phyloP scores from a whole-genome alignment of 768 basidiomycete genomes.

The Calocera cornea region DNA sequence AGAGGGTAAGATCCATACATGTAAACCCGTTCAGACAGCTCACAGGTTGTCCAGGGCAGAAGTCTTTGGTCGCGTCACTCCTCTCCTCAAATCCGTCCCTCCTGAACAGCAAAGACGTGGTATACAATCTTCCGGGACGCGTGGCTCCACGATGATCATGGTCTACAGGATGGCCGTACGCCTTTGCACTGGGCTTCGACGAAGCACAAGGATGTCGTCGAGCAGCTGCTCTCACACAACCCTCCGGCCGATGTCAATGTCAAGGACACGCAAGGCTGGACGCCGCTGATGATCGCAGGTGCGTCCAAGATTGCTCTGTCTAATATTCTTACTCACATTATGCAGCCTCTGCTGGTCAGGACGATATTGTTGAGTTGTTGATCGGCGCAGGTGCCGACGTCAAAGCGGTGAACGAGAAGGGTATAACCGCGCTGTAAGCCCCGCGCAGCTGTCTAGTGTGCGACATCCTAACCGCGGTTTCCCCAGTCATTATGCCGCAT shows the following conservation, averaged over 20 bases:
- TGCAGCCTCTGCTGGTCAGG: slow-evolving; percentile 68
- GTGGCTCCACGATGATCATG: neutral
- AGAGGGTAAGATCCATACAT: neutral
- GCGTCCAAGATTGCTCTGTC: neutral
- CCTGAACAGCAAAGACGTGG: neutral
- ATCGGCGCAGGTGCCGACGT: slow-evolving; percentile 74
- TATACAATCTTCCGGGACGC: too few relatives aligned
- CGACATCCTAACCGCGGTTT: neutral
- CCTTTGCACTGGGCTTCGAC: slow-evolving; percentile 80
- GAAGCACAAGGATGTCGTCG: slow-evolving; percentile 51
- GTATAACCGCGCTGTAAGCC: slow-evolving; percentile 66
- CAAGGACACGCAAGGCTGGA: slow-evolving; percentile 4
- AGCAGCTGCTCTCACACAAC: slow-evolving; percentile 55
- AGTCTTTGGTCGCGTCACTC: neutral
- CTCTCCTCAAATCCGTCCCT: neutral
- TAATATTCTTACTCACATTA: slow-evolving; percentile 3
- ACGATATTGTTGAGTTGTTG: slow-evolving; percentile 59
- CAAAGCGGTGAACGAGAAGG: slow-evolving; percentile 66
- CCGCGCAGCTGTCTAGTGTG: neutral
- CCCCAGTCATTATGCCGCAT: slow-evolving; percentile 79
- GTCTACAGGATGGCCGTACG: slow-evolving; percentile 55
- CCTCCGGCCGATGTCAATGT: slow-evolving; percentile 36
- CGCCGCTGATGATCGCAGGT: slow-evolving; percentile 6
- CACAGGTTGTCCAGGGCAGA: neutral
- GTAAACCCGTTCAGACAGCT: neutral